Evolutionary conservation across 306 rosid species (phyloP), one percentile per base, ranked within the genome.

Genomic region (Cicer yamashitae): DNA sequence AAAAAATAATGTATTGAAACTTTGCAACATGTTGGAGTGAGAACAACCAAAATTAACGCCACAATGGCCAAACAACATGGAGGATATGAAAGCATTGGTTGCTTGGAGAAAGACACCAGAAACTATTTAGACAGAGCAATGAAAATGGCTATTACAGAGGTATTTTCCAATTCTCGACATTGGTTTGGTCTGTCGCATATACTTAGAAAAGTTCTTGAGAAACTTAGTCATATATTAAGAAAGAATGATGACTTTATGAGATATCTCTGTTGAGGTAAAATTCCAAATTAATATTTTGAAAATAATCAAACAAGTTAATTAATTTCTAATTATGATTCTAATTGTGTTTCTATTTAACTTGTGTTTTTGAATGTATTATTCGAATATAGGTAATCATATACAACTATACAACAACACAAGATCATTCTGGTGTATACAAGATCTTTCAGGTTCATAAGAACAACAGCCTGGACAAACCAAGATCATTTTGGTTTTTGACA

Each of bases 61-160:
- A 2, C 7, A 64, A 15, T 64, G 70, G 50, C 51, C 7, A 64
- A 43, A 17, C 70, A 64, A 64, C 14, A 40, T 8, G 51, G 70
- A 8, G 37, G 52, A 15, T 41, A 64, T 64, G 34, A 57, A 4
- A 57, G 22, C 0, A 11, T 67, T 67, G 56, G 20, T 12, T 20
- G 20, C 3, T 25, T 67, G 18, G 56, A 67, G 20, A 46, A 46
- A 18, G 41, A 18, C 22, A 3, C 10, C 0, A 20, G 6, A 11
- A 18, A 46, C 11, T 41, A 67, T 17, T 18, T 18, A 6, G 53
- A 45, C 20, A 67, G 22, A 8, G 17, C 66, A 10, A 60, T 60
- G 17, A 30, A 60, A 60, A 8, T 12, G 0, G 66, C 66, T 30
- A 34, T 60, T 12, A 4, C 1, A 30, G 9, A 43, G 37, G 71